These are phyloP conservation scores for Gentiana straminea DNA, from an alignment of 257 asterid species.

Conservation along the genomic window DNA sequence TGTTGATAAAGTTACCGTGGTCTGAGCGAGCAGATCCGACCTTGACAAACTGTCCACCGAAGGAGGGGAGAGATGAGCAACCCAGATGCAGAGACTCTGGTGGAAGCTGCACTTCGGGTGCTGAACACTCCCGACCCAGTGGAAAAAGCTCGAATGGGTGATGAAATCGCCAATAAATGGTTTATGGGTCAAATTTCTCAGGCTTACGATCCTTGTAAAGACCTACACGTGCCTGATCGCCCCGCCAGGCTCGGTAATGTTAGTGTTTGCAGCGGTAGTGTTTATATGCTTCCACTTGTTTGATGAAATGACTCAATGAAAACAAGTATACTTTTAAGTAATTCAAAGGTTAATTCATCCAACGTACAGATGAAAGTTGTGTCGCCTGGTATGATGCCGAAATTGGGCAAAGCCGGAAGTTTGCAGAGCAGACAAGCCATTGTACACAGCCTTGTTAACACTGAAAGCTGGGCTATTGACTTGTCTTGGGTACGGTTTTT, in stretches of 20 bases:
- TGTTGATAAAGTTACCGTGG: too few species aligned
- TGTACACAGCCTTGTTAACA: constrained; percentile 92
- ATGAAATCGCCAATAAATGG: constrained; percentile 69
- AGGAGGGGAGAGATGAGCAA: constrained; percentile 24
- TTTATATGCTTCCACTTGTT: constrained; percentile 18
- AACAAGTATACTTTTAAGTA: background rate
- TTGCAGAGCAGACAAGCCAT: constrained; percentile 91
- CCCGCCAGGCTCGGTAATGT: constrained; percentile 68
- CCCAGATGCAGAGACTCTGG: constrained; percentile 38
- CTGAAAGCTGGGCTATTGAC: constrained; percentile 98
- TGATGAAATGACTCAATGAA: constrained; percentile 34
- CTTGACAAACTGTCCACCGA: too few species aligned
- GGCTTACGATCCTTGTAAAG: constrained; percentile 34
- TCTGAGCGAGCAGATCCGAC: too few species aligned
- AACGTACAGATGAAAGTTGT: constrained; percentile 72
- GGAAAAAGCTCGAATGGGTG: constrained; percentile 79
- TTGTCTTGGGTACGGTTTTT: constrained; percentile 73
- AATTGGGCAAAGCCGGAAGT: constrained; percentile 95
- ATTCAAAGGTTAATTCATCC: constrained; percentile 1
- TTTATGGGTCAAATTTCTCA: constrained; percentile 36
- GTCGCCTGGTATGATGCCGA: constrained; percentile 91
- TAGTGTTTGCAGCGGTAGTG: background rate
- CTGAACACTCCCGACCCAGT: constrained; percentile 75
- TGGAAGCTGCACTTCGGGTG: constrained; percentile 72
- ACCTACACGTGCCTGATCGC: constrained; percentile 55